Base-by-base conservation (phyloP, 768 basidiomycete species). In the Candolleomyces eurysporus region DNA sequence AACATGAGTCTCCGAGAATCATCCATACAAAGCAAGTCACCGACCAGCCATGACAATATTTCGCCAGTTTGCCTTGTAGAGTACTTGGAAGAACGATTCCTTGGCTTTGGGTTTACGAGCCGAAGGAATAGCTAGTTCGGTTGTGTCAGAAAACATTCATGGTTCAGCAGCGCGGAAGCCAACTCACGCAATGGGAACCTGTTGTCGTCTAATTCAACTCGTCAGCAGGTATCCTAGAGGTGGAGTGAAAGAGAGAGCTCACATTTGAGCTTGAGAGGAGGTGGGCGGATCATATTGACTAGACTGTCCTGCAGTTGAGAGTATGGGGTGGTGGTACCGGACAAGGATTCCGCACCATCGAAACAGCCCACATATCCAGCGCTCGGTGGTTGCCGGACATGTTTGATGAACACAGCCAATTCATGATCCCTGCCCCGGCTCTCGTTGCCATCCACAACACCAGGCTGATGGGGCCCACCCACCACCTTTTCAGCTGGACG, bases 251-350 rank as follows among this genome's bases (percentile, higher is more conserved):
- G 8, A 55, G 49, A 32, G 16, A 16, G 71, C 75, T 58, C 59
- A 79, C 77, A 70, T 64, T 78, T 74, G 59, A 81, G 73, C 61
- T 77, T 74, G 60, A 79, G 76, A 49, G 77, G 76, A 66, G 75
- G 75, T 61, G 79, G 78, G 62, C 75, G 77, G 65, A 73, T 73
- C 60, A 61, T 61, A 21, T 55, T 61, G 43, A 55, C 53, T 48
- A 74, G 74, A 71, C 71, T 72, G 70, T 65, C 70, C 71, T 61
- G 70, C 69, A 71, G 72, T 62, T 68, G 61, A 62, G 49, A 59
- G 51, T 19, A 32, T 39, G 58, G 40, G 58, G 71, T 68, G 61
- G 73, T 75, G 76, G 78, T 78, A 72, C 77, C 75, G 73, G 76
- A 79, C 76, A 69, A 75, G 65, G 74, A 68, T 31, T 39, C 52